Evolutionary conservation across 305 asterid species (phyloP).

Genomic region (Fraxinus ornus): DNA sequence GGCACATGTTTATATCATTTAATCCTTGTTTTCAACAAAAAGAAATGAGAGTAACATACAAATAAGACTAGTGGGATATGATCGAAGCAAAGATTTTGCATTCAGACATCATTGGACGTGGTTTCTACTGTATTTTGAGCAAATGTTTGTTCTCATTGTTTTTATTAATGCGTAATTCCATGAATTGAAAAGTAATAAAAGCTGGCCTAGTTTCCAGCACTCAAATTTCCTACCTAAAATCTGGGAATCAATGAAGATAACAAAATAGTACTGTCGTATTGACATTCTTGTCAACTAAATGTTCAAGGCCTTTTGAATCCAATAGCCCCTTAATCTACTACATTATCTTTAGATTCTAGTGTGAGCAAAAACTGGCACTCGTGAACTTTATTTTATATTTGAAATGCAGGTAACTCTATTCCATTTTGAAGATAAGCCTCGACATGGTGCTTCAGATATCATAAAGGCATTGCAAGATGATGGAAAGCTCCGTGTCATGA

Average conservation of each 20-base stretch:
- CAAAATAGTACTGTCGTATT: not conserved
- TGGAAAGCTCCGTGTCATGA: constrained; percentile 76
- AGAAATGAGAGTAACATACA: not conserved
- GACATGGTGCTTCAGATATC: constrained; percentile 66
- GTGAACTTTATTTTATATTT: not conserved
- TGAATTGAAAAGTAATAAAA: not conserved
- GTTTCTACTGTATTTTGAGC: not conserved
- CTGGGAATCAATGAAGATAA: not conserved
- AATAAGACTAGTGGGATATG: not conserved
- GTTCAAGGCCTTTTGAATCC: not conserved
- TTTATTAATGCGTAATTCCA: not conserved
- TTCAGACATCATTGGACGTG: not conserved
- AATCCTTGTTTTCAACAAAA: not conserved
- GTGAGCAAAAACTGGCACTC: not conserved
- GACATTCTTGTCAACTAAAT: not conserved
- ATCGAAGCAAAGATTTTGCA: not conserved
- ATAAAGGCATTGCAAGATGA: constrained; percentile 63
- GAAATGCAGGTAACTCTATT: constrained; percentile 79
- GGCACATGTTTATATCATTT: not conserved
- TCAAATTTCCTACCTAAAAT: not conserved
- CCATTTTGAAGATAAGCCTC: constrained; percentile 91
- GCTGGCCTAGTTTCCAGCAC: not conserved
- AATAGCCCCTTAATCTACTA: not conserved
- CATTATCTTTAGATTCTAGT: not conserved
- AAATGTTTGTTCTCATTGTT: not conserved